Conservation (phyloP, 2,329 filamentous ascomycete genomes). For the Ambrosiella beaveri region DNA sequence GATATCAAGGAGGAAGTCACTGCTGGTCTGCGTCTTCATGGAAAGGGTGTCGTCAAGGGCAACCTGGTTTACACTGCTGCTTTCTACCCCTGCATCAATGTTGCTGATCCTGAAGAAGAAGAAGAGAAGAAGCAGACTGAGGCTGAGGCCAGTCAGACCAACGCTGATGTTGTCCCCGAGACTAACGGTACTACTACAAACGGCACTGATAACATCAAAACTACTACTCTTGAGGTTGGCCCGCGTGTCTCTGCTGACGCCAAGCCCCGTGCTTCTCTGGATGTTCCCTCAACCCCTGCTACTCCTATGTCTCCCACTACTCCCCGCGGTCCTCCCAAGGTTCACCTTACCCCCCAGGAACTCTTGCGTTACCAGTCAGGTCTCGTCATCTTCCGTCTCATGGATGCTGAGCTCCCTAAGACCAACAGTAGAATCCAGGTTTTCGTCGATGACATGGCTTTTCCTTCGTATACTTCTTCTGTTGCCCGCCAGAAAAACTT, state of each 20-base stretch:
- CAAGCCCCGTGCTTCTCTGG: constrained; percentile 7
- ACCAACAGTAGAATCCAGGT: constrained; percentile 67
- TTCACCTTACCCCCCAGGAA: constrained; percentile 63
- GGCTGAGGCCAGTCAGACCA: constrained; percentile 18
- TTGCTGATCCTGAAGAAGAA: constrained; percentile 76
- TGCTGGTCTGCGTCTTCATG: constrained; percentile 55
- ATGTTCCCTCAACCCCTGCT: constrained; percentile 8
- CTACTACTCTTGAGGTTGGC: constrained; percentile 11
- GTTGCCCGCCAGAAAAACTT: constrained; percentile 51
- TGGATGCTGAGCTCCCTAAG: constrained; percentile 72
- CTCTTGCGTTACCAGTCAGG: constrained; percentile 77
- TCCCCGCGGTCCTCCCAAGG: constrained; percentile 45
- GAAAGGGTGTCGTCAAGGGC: constrained; percentile 61
- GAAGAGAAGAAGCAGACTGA: constrained; percentile 32
- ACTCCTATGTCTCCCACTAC: constrained; percentile 24
- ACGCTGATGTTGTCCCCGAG: constrained; percentile 16
- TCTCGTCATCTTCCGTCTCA: constrained; percentile 81
- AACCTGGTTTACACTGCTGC: constrained; percentile 63
- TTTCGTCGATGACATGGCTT: constrained; percentile 85
- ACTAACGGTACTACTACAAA: constrained; percentile 9
- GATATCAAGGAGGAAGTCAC: constrained; percentile 54
- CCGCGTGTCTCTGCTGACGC: neutral
- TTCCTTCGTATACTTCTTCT: constrained; percentile 70
- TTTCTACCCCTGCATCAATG: constrained; percentile 79
- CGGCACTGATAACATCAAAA: constrained; percentile 15